Evolutionary conservation across 148 eudicot genomes (phyloP).

Genomic region (Salicornia ramosissima): DNA sequence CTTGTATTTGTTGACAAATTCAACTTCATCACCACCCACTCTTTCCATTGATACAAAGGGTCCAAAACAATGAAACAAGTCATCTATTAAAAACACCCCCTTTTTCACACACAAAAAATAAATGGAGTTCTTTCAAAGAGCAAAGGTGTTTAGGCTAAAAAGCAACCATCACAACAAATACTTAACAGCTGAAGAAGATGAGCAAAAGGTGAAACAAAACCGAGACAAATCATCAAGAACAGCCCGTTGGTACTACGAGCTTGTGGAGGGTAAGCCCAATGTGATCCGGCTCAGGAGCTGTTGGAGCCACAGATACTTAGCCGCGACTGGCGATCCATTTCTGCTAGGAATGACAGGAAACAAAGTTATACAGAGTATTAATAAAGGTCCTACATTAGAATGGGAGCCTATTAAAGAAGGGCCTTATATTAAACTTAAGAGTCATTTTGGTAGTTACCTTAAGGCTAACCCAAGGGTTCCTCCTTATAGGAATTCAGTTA

Average conservation of each 20-base stretch:
- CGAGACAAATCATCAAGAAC: conserved; percentile 13
- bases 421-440: conserved; percentile 7
- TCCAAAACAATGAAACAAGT: not conserved
- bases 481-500: conserved; percentile 41
- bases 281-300: conserved; percentile 29
- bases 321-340: conserved; percentile 22
- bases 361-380: conserved; percentile 21
- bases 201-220: conserved; percentile 22
- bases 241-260: conserved; percentile 27
- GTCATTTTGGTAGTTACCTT: conserved; percentile 16
- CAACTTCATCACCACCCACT: not conserved
- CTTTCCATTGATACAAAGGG: not conserved
- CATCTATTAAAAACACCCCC: not conserved
- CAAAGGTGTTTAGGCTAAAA: conserved; percentile 31
- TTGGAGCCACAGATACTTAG: conserved; percentile 25
- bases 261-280: conserved; percentile 17
- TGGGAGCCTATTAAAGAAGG: conserved; percentile 37
- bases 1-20: not conserved
- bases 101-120: too few relatives aligned
- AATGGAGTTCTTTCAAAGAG: conserved; percentile 9
- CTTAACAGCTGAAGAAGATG: conserved; percentile 31
- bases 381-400: conserved; percentile 15
- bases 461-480: conserved; percentile 32
- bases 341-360: conserved; percentile 30
- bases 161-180: conserved; percentile 34